Evolutionary conservation across 495 filamentous ascomycete genomes (phyloP).

Genomic region (Pyronema omphalodes): DNA sequence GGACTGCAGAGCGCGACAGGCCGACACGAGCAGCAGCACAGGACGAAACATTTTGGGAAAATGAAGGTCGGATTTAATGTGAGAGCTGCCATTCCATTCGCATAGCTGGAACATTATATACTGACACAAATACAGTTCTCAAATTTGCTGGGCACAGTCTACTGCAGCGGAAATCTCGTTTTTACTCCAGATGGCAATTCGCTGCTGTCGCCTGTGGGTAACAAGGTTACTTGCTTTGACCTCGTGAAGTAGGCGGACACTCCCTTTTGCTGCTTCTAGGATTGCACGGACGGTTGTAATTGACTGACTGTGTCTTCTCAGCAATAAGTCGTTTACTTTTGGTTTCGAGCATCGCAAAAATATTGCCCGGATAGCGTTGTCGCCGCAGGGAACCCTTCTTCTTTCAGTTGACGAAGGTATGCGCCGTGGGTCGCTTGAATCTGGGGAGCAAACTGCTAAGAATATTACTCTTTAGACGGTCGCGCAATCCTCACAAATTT

Average conservation of each 20-base stretch:
- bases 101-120: background rate
- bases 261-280: background rate
- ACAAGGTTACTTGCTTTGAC: slow-evolving; percentile 88
- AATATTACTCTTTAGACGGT: slow-evolving; percentile 36
- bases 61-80: slow-evolving; percentile 26
- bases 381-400: slow-evolving; percentile 73
- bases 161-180: slow-evolving; percentile 87
- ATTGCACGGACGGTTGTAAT: background rate
- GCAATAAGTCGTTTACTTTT: slow-evolving; percentile 89
- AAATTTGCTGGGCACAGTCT: slow-evolving; percentile 63
- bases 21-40: no score
- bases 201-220: slow-evolving; percentile 92
- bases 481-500: slow-evolving; percentile 82
- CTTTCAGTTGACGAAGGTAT: slow-evolving; percentile 65
- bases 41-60: background rate
- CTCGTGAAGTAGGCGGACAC: slow-evolving; percentile 60
- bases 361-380: slow-evolving; percentile 69
- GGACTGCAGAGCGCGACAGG: background rate
- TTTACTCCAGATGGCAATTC: slow-evolving; percentile 94
- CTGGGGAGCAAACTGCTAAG: background rate
- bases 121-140: slow-evolving; percentile 14
- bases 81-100: background rate
- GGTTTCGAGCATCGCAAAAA: slow-evolving; percentile 89
- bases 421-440: background rate
- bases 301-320: slow-evolving; percentile 25